Percentiles rank a stretch among this genome's conserved stretches.
phyloP scores from a whole-genome alignment of 805 yeast species.

The Starmerella stellata region DNA sequence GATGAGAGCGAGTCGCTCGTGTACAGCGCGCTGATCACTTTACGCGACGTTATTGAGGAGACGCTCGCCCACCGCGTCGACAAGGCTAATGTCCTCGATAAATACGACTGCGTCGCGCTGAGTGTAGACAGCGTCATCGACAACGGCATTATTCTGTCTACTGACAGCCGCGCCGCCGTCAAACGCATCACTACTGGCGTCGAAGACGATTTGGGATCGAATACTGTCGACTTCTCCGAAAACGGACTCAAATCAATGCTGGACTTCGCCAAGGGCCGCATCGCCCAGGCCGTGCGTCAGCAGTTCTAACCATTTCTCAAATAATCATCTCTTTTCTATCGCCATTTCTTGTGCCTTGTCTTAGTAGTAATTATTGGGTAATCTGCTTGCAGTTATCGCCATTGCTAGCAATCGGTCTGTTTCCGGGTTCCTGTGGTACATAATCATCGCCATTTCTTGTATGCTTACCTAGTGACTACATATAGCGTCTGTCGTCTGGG shows the following conservation, averaged over 20 bases:
- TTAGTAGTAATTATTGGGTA: no score
- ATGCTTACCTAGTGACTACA: no score
- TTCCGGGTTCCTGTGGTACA: no score
- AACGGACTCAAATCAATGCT: constrained; percentile 55
- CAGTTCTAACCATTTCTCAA: constrained; percentile 17
- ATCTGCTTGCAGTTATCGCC: no score
- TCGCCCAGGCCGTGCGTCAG: constrained; percentile 35
- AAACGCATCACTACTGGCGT: constrained; percentile 86
- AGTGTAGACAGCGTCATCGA: constrained; percentile 86
- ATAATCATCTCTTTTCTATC: no score
- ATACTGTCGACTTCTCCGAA: constrained; percentile 26
- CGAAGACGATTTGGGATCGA: constrained; percentile 36
- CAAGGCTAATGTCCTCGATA: constrained; percentile 56
- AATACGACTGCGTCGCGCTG: constrained; percentile 69
- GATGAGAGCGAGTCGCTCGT: constrained; percentile 76
- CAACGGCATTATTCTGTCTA: constrained; percentile 81
- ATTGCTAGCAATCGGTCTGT: no score
- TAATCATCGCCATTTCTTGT: no score
- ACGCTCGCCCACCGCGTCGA: constrained; percentile 54
- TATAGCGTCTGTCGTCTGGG: no score
- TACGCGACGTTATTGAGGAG: constrained; percentile 65
- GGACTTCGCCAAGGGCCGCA: constrained; percentile 67
- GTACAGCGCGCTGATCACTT: constrained; percentile 55
- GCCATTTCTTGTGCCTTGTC: no score
- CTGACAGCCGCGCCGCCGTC: constrained; percentile 71